phyloP scores from a whole-genome alignment of 148 eudicot species.

The Cornus kousa region DNA sequence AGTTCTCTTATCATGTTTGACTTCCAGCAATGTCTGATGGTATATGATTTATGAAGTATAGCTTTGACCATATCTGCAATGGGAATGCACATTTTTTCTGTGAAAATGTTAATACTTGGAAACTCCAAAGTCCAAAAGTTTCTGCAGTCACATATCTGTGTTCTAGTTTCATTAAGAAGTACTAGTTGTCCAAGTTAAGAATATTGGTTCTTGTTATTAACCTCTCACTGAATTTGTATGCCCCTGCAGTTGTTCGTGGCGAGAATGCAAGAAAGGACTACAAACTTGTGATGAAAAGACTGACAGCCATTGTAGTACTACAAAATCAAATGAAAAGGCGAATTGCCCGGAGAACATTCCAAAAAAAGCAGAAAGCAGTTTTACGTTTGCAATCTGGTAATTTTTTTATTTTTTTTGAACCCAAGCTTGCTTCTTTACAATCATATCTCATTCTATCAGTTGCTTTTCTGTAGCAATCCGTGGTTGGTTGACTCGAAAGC shows the following conservation, averaged over 20 bases:
- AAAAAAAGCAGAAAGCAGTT: slow-evolving; percentile 18
- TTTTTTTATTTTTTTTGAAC: neutral
- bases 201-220: neutral
- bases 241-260: slow-evolving; percentile 44
- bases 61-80: neutral
- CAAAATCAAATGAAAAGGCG: slow-evolving; percentile 28
- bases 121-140: neutral
- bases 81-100: neutral
- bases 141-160: neutral
- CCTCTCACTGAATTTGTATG: neutral
- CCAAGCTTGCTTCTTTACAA: neutral
- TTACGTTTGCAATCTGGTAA: slow-evolving; percentile 41
- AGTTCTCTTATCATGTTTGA: neutral
- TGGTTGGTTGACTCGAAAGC: slow-evolving; percentile 37
- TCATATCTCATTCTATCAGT: neutral
- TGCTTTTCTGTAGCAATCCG: slow-evolving; percentile 27
- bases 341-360: slow-evolving; percentile 11
- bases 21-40: neutral
- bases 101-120: neutral
- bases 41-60: neutral
- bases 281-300: slow-evolving; percentile 14
- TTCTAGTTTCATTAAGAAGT: neutral
- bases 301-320: slow-evolving; percentile 24
- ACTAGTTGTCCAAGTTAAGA: neutral
- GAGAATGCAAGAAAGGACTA: slow-evolving; percentile 39